A percentile compares a stretch with the other conserved stretches of the same genome.
phyloP scores from a whole-genome alignment of 495 filamentous ascomycete genomes.

The Aspergillus funiculosus region DNA sequence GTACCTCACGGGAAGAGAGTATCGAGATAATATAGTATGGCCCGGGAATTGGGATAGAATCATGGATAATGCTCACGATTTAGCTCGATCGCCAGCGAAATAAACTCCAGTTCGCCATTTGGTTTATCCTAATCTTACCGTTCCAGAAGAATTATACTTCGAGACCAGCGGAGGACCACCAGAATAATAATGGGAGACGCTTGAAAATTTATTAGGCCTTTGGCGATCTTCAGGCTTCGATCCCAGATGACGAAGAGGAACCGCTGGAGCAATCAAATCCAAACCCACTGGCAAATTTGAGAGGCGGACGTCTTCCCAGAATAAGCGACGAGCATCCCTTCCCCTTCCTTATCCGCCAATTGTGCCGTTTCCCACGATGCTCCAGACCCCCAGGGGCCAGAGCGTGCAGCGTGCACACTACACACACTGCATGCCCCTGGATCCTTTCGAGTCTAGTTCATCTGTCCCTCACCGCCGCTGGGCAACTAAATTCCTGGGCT shows the following conservation, averaged over 20 bases:
- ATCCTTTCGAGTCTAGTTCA: slow-evolving; percentile 12
- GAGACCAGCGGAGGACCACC: neutral
- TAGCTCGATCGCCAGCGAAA: slow-evolving; percentile 3
- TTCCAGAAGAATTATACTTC: neutral
- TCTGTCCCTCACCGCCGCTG: slow-evolving; percentile 31
- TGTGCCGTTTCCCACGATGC: slow-evolving; percentile 20
- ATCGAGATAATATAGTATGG: no score
- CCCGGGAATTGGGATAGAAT: no score
- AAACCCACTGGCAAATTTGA: slow-evolving; percentile 13
- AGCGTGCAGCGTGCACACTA: no score
- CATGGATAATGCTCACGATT: no score
- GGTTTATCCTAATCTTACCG: neutral
- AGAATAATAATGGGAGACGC: neutral
- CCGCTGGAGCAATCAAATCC: slow-evolving; percentile 8
- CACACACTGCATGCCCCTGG: slow-evolving; percentile 23
- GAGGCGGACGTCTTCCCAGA: slow-evolving; percentile 15
- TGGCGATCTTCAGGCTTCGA: slow-evolving; percentile 17
- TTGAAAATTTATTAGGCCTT: slow-evolving; percentile 1
- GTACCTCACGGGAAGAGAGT: no score
- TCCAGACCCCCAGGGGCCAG: slow-evolving; percentile 19
- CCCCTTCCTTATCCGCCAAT: slow-evolving; percentile 17
- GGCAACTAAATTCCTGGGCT: slow-evolving; percentile 31
- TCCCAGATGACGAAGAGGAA: slow-evolving; percentile 14
- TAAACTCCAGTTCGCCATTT: slow-evolving; percentile 10
- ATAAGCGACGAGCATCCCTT: slow-evolving; percentile 11